Conservation (phyloP, 2,329 filamentous ascomycete species). For the Delphinella strobiligena region DNA sequence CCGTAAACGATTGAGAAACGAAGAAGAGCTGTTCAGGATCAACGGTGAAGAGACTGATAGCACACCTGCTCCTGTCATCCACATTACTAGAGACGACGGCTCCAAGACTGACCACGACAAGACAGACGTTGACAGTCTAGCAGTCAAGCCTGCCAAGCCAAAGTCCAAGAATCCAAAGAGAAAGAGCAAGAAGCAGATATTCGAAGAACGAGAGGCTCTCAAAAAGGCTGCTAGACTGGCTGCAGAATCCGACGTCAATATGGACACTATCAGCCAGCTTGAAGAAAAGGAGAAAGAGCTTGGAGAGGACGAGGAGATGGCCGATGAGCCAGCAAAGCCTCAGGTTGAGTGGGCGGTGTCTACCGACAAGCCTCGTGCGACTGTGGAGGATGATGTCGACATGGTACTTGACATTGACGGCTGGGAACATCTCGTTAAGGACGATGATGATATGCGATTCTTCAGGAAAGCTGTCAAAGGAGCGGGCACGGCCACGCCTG, state of each 20-base stretch:
- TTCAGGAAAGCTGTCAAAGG: constrained; percentile 41
- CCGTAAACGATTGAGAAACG: constrained; percentile 72
- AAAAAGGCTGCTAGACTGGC: constrained; percentile 28
- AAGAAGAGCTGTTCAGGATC: constrained; percentile 65
- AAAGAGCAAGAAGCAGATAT: constrained; percentile 68
- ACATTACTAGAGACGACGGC: constrained; percentile 16
- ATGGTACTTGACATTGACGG: constrained; percentile 59
- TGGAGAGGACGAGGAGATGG: constrained; percentile 28
- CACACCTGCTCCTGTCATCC: constrained; percentile 9
- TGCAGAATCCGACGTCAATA: constrained; percentile 16
- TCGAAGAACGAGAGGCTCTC: constrained; percentile 53
- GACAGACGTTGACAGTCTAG: constrained; percentile 12
- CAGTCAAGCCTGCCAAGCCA: constrained; percentile 24
- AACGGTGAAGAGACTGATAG: constrained; percentile 41
- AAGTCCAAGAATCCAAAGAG: constrained; percentile 41
- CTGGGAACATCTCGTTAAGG: constrained; percentile 56
- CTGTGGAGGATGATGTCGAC: constrained; percentile 52
- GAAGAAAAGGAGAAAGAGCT: constrained; percentile 29
- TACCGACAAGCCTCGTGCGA: constrained; percentile 45
- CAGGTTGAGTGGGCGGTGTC: constrained; percentile 52
- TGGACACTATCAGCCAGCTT: constrained; percentile 24
- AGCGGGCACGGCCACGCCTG: constrained; percentile 36
- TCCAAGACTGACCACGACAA: background rate
- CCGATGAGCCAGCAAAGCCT: constrained; percentile 37
- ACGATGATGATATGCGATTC: constrained; percentile 52